These are phyloP conservation scores for Spizellomyces sp. DNA, from an alignment of 192 early-diverging fungal species.

Conservation along the genomic window DNA sequence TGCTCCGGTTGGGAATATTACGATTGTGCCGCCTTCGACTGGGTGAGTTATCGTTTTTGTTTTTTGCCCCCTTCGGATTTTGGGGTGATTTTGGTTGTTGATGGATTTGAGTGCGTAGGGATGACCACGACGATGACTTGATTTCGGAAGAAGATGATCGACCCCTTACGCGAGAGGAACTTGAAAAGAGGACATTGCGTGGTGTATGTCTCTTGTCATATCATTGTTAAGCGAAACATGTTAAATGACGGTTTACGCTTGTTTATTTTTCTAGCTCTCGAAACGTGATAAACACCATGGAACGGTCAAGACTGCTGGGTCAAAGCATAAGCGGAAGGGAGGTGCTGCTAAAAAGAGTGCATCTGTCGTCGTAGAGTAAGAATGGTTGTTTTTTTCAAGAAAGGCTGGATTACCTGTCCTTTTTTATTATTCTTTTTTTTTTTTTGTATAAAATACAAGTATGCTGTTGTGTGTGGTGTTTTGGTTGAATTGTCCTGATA, in stretches of 20 bases:
- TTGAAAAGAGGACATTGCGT: conserved; percentile 51
- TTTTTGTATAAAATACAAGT: too few relatives aligned
- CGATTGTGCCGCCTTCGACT: conserved; percentile 55
- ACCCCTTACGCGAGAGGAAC: conserved; percentile 57
- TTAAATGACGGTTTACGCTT: not conserved
- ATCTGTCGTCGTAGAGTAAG: not conserved
- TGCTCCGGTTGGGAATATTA: conserved; percentile 43
- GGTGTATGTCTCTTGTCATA: conserved; percentile 40
- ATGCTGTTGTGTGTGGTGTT: too few relatives aligned
- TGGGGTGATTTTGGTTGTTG: not conserved
- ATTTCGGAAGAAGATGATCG: conserved; percentile 59
- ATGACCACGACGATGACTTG: conserved; percentile 57
- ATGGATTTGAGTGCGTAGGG: conserved; percentile 24
- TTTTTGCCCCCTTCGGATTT: not conserved
- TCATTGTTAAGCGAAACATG: not conserved
- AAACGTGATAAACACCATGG: conserved; percentile 36
- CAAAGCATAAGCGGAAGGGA: conserved; percentile 29
- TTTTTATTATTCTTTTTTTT: too few relatives aligned
- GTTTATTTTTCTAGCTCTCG: conserved; percentile 36
- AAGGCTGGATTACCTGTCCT: too few relatives aligned
- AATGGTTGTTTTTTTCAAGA: too few relatives aligned
- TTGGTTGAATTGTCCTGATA: too few relatives aligned
- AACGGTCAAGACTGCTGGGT: conserved; percentile 24
- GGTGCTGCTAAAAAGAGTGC: not conserved
- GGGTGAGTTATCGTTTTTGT: conserved; percentile 30